Evolutionary conservation across 352 stramenopile genomes (phyloP), one percentile per base, ranked within the genome.

Genomic region (Phytophthora pistaciae): DNA sequence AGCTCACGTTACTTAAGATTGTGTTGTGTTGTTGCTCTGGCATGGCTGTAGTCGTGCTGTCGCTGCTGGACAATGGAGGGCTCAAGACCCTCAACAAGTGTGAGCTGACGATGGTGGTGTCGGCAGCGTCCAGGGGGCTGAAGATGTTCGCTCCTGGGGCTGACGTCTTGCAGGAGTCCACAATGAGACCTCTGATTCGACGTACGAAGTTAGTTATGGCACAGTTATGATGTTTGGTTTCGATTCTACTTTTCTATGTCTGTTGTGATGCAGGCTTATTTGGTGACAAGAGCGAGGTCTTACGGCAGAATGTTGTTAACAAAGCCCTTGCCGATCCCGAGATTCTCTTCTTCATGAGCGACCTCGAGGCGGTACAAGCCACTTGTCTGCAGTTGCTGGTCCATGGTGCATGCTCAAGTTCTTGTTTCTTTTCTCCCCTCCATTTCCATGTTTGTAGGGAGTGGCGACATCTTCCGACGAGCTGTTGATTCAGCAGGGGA

Each of bases 321-420:
- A 89, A 85, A 63, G 84, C 82, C 14, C 71, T 91, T n/a, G 79
- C 76, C n/a, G 85, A 93, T 53, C 50, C 85, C 10, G 84, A 93
- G 55, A 82, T 93, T 36, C 61, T 93, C 23, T 93, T 93, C 54
- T 91, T 93, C 61, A 89, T 91, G 85, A 93, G 87, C 58, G 85
- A 91, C 23, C 64, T 93, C 2, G 84, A 91, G 42, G 77, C 81
- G 50, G 85, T 93, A 49, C 44, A 75, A 50, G 9, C 23, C 52
- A 13, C 0, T 40, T 33, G 31, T 42, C n/a, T 61, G 21, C 21
- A 52, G 40, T 50, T 50, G 18, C 8, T 20, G n/a, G 16, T 13
- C 16, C 8, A 23, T 50, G 2, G n/a, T 23, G 8, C 42, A 50
- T 20, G 8, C n/a, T 21, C 8, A n/a, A 50, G 20, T 16, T 33